These are phyloP conservation scores for Fusarium metavorans DNA, from an alignment of 2,329 filamentous ascomycete species.

Conservation along the genomic window DNA sequence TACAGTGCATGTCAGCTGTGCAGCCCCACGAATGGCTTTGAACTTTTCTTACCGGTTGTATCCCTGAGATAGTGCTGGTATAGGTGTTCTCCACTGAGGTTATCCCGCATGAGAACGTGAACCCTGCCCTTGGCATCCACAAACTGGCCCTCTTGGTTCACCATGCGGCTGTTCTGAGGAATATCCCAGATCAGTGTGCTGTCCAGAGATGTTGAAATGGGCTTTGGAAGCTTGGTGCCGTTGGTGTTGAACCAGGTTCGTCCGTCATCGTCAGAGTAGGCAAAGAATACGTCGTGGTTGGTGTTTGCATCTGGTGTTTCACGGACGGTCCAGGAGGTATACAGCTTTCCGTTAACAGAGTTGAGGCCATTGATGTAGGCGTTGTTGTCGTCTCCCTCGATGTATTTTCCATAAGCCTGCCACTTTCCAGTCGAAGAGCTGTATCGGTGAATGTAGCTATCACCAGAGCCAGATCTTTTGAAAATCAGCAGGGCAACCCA, in stretches of 20 bases:
- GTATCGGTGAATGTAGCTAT: constrained; percentile 37
- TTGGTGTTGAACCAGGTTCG: constrained; percentile 31
- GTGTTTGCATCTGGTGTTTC: constrained; percentile 32
- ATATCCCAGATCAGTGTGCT: constrained; percentile 28
- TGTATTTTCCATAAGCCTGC: constrained; percentile 29
- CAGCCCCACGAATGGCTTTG: fast-evolving
- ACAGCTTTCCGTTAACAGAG: constrained; percentile 21
- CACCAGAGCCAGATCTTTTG: constrained; percentile 22
- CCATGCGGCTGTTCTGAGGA: constrained; percentile 33
- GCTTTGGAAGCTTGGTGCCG: constrained; percentile 3
- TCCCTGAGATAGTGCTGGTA: constrained; percentile 31
- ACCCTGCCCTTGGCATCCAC: constrained; percentile 20
- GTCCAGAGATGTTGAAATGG: constrained; percentile 18
- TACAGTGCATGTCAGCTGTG: not conserved
- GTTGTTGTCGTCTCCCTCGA: constrained; percentile 31
- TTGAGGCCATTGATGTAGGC: constrained; percentile 34
- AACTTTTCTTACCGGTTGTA: not conserved
- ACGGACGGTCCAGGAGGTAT: constrained; percentile 33
- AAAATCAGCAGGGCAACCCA: fast-evolving
- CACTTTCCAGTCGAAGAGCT: constrained; percentile 29
- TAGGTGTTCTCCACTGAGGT: constrained; percentile 13
- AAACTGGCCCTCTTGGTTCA: constrained; percentile 31
- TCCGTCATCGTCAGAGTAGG: constrained; percentile 32
- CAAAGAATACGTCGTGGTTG: constrained; percentile 32
- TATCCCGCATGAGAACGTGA: constrained; percentile 31